Base-by-base conservation (phyloP, 1,139 yeast genomes). In the Lodderomyces theae region DNA sequence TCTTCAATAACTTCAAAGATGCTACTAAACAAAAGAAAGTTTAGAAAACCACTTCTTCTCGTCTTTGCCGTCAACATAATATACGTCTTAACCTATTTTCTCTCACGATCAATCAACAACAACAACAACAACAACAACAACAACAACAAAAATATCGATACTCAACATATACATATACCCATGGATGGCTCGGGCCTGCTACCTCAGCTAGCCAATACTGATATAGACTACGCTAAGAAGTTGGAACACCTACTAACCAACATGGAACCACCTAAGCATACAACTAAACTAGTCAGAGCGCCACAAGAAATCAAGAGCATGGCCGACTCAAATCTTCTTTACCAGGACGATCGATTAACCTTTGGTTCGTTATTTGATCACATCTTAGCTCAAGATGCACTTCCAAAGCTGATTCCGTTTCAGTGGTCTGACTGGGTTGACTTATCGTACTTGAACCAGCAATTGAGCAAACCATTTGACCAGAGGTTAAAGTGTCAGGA, bases 371-470 rank as follows among this genome's bases (percentile, higher is more conserved):
- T 42, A 17, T 35, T 44, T 2, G 35, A 44, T 23, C 16, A 28
- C 12, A 18, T 23, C 17, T 3, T 18, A 11, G n/a, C 24, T 19
- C 22, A 35, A 26, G 11, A 30, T 26, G 12, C 11, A n/a, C 16
- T 24, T 1, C 13, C 35, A 1, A 37, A 24, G 13, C 18, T 34
- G 7, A 59, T 63, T 23, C 82, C 84, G 40, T 56, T 2, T 36
- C 56, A 56, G 42, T 57, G 61, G 61, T 51, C 48, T 24, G 61
- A 57, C 44, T 57, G 61, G 61, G 53, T 51, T 2, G 59, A 57
- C 42, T 45, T 56, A 30, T 44, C 57, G 1, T 37, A 41, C 25
- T 56, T 80, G 36, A 72, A 79, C 48, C 57, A 59, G 36, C 72
- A 66, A 48, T 54, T 78, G 5, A 56, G 35, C 4, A 39, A 50